Evolutionary conservation across 2,329 filamentous ascomycete genomes (phyloP).

Genomic region (Sporothrix euskadiensis): DNA sequence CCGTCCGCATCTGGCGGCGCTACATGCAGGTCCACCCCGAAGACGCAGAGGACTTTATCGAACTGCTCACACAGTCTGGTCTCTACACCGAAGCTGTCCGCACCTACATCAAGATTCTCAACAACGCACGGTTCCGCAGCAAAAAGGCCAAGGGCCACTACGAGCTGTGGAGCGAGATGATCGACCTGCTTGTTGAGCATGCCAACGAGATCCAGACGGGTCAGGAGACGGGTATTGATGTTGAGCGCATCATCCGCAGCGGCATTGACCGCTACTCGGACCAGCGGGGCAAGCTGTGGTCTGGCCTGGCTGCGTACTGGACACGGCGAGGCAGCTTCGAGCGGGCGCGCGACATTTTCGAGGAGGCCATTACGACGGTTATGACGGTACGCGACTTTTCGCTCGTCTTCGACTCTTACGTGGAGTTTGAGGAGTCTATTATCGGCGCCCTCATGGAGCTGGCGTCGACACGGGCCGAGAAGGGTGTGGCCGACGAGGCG

Average conservation of each 20-base stretch:
- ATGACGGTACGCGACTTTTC: constrained; percentile 99
- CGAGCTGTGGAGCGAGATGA: constrained; percentile 97
- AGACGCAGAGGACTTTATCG: constrained; percentile 92
- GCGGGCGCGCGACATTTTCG: constrained; percentile 86
- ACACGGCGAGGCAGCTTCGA: constrained; percentile 92
- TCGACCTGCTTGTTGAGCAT: constrained; percentile 88
- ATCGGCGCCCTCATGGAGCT: constrained; percentile 90
- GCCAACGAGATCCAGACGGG: constrained; percentile 82
- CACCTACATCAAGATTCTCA: constrained; percentile 87
- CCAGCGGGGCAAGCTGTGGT: constrained; percentile 93
- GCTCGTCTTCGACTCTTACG: constrained; percentile 92
- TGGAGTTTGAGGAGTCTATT: constrained; percentile 95
- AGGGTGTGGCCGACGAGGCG: constrained; percentile 73
- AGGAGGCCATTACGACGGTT: constrained; percentile 94
- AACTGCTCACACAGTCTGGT: constrained; percentile 76
- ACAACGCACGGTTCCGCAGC: constrained; percentile 86
- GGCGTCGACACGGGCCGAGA: constrained; percentile 75
- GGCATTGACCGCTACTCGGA: constrained; percentile 89
- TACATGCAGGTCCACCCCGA: constrained; percentile 98
- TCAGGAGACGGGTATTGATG: constrained; percentile 79
- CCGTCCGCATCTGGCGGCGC: constrained; percentile 87
- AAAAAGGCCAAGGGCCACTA: constrained; percentile 94
- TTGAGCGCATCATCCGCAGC: constrained; percentile 88
- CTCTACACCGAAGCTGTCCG: constrained; percentile 89
- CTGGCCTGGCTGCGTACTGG: constrained; percentile 93